Conservation (phyloP, 352 stramenopile genomes). For the Elongisporangium prolatum region DNA sequence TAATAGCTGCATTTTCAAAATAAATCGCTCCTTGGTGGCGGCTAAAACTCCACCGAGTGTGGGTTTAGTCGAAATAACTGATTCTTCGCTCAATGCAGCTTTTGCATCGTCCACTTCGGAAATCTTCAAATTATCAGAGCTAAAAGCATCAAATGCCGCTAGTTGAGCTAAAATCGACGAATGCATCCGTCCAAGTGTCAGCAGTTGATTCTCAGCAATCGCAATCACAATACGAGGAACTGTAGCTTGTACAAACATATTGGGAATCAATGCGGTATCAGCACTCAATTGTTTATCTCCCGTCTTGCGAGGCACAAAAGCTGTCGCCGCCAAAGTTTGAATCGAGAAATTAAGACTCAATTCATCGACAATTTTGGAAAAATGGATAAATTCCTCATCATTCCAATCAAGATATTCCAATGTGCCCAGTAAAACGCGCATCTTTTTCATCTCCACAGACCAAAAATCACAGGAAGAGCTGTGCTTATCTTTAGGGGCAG, state of each 20-base stretch:
- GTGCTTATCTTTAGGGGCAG: not conserved
- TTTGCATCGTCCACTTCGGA: not conserved
- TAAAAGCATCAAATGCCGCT: constrained; percentile 3
- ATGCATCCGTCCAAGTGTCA: constrained; percentile 43
- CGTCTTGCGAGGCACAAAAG: not conserved
- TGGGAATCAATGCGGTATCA: constrained; percentile 8
- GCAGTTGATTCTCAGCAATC: constrained; percentile 51
- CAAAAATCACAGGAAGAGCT: constrained; percentile 15
- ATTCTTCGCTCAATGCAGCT: not conserved
- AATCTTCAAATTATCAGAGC: not conserved
- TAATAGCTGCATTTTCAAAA: constrained; percentile 42
- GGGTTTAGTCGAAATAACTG: constrained; percentile 1
- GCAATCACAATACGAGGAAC: constrained; percentile 38
- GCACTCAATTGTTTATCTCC: not conserved
- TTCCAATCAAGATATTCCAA: constrained; percentile 36
- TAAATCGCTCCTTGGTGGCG: constrained; percentile 5
- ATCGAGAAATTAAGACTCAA: constrained; percentile 54
- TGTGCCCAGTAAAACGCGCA: constrained; percentile 52
- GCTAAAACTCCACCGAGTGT: constrained; percentile 11
- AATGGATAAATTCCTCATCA: constrained; percentile 26
- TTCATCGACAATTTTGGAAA: constrained; percentile 54
- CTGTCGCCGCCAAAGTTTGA: constrained; percentile 16
- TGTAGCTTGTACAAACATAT: constrained; percentile 25
- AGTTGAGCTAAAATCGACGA: constrained; percentile 38
- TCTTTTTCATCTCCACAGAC: constrained; percentile 50